Base-by-base conservation (phyloP, 257 asterid genomes). In the Gynochthodes officinalis region DNA sequence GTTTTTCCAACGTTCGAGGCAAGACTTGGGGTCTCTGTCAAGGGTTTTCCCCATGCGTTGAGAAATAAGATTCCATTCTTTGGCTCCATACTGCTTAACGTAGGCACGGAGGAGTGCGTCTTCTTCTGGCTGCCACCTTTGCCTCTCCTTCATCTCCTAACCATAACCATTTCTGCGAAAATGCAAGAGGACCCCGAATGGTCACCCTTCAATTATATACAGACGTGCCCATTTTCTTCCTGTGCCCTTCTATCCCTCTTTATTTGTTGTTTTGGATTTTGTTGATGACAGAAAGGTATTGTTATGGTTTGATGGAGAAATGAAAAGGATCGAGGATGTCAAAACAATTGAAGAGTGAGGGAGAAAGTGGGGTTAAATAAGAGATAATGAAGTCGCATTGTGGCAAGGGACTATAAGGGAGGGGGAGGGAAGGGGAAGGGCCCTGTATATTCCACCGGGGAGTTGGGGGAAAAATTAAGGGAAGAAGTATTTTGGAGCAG, bases 91-190 rank as follows among this genome's bases (percentile, higher is more conserved):
- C 44, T 89, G 96, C 74, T 87, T 90, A 15, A 92, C 96, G 72
- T 92, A 90, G 61, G 95, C 90, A 58, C 87, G 89, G 77, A 92
- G 89, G 65, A 90, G 86, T 59, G 90, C 80, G 87, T 88, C 95
- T 88, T 87, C 96, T 85, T 87, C 96, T 21, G 96, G 87, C 49
- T 86, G 91, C 96, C 98, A 90, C 79, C 97, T 78, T 83, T 92
- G 98, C 49, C 95, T 78, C 76, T 90, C 96, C 83, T 87, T 89
- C 96, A 88, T 87, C 78, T 80, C 87, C 80, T 37, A 14, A 32
- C 67, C 82, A 71, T 49, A 50, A 58, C 71, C 64, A 59, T 61
- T 61, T 64, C 70, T 78, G 64, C 70, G 11, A 37, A 27, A 19
- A 21, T 25, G 10, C 8, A 43, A n/a, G 68, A 5, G 67, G 54